phyloP scores from a whole-genome alignment of 495 filamentous ascomycete species.

The Neurospora sp. region DNA sequence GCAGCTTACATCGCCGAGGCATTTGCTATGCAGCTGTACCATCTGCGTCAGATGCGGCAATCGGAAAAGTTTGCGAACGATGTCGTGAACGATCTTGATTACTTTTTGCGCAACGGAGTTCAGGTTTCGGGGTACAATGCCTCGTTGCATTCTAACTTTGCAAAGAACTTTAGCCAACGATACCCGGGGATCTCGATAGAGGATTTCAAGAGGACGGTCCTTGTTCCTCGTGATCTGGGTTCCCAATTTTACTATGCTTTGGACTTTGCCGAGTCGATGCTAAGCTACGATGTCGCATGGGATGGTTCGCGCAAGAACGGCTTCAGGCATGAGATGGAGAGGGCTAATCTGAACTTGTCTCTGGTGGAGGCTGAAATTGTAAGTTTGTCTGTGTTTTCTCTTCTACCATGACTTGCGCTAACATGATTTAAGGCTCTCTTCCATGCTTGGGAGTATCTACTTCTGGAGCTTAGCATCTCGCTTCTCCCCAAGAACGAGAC shows the following conservation, averaged over 20 bases:
- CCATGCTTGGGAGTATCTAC: conserved; percentile 80
- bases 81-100: conserved; percentile 62
- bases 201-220: conserved; percentile 65
- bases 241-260: conserved; percentile 73
- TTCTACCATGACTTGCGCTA: conserved; percentile 9
- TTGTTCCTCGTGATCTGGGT: conserved; percentile 55
- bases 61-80: conserved; percentile 50
- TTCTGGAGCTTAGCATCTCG: conserved; percentile 68
- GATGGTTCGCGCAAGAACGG: conserved; percentile 52
- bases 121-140: conserved; percentile 66
- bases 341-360: conserved; percentile 82
- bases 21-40: conserved; percentile 83
- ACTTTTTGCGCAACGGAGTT: conserved; percentile 65
- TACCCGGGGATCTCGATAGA: conserved; percentile 59
- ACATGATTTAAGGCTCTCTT: conserved; percentile 53
- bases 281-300: conserved; percentile 72
- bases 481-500: conserved; percentile 48
- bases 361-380: conserved; percentile 86
- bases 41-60: conserved; percentile 61
- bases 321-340: conserved; percentile 67
- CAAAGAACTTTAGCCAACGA: conserved; percentile 69
- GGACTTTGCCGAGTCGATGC: conserved; percentile 57
- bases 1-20: conserved; percentile 77
- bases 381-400: conserved; percentile 27
- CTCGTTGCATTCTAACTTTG: conserved; percentile 75